Evolutionary conservation across 495 filamentous ascomycete species (phyloP).

Genomic region (Talaromyces borbonicus): DNA sequence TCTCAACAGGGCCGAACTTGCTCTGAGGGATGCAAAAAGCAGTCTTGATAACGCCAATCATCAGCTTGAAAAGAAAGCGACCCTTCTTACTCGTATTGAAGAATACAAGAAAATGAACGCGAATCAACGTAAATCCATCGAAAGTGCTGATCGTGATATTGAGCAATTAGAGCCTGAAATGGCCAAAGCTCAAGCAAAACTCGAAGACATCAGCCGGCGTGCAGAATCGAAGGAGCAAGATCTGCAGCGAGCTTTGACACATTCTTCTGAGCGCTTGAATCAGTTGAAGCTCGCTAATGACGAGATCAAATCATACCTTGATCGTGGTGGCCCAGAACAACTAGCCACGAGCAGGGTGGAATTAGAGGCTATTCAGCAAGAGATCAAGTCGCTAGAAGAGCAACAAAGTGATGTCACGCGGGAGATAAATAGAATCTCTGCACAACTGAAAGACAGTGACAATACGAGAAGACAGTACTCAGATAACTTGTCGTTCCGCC

Average conservation of each 20-base stretch:
- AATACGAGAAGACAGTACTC: conserved; percentile 71
- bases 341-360: conserved; percentile 60
- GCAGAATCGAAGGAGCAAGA: conserved; percentile 64
- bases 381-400: conserved; percentile 53
- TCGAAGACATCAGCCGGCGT: conserved; percentile 63
- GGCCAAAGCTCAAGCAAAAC: conserved; percentile 57
- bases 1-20: conserved; percentile 61
- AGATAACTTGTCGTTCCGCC: conserved; percentile 80
- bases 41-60: conserved; percentile 58
- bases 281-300: conserved; percentile 64
- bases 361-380: conserved; percentile 54
- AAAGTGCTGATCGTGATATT: conserved; percentile 58
- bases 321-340: conserved; percentile 61
- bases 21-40: conserved; percentile 56
- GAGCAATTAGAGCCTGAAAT: conserved; percentile 62
- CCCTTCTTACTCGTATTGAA: conserved; percentile 56
- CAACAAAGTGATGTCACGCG: conserved; percentile 57
- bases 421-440: conserved; percentile 66
- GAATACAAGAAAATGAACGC: conserved; percentile 57
- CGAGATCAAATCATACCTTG: conserved; percentile 72
- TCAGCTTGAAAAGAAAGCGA: conserved; percentile 68
- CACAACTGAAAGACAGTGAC: conserved; percentile 65
- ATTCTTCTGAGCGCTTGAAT: conserved; percentile 59
- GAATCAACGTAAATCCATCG: conserved; percentile 57
- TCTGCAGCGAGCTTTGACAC: conserved; percentile 60